These are phyloP conservation scores for Zymoseptoria tritici DNA, from an alignment of 2,329 filamentous ascomycete species.

Conservation along the genomic window DNA sequence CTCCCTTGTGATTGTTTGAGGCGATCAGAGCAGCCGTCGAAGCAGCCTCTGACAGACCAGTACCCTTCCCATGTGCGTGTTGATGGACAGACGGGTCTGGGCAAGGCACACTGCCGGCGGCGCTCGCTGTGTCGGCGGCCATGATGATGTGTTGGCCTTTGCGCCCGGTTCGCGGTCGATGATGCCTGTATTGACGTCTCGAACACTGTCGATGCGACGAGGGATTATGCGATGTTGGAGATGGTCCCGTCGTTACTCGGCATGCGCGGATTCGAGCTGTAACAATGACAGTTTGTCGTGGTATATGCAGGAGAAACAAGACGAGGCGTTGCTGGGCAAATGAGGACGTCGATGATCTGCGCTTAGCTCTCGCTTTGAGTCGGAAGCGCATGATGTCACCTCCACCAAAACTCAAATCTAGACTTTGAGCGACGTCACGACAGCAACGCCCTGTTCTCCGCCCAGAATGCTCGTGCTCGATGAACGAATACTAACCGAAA, in stretches of 20 bases:
- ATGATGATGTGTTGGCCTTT: constrained; percentile 5
- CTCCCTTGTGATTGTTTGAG: constrained; percentile 33
- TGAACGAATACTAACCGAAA: no score
- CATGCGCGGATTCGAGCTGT: neutral
- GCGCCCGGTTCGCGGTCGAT: neutral
- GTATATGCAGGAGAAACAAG: neutral
- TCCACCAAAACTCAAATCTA: neutral
- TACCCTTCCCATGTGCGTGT: constrained; percentile 30
- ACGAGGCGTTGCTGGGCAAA: neutral
- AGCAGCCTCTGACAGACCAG: constrained; percentile 43
- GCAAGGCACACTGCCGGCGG: constrained; percentile 21
- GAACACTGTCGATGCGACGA: neutral
- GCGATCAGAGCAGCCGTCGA: constrained; percentile 56
- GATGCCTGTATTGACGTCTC: neutral
- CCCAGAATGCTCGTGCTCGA: neutral
- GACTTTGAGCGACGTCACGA: neutral
- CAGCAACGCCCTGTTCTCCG: neutral
- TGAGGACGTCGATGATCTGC: neutral
- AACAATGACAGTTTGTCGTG: neutral
- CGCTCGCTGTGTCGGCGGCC: constrained; percentile 13
- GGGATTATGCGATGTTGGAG: neutral
- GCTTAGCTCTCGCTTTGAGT: neutral
- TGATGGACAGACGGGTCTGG: constrained; percentile 42
- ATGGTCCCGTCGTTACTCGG: neutral
- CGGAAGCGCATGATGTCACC: neutral